Evolutionary conservation across 306 rosid species (phyloP), one percentile per base, ranked within the genome.

Genomic region (Acacia crassicarpa): DNA sequence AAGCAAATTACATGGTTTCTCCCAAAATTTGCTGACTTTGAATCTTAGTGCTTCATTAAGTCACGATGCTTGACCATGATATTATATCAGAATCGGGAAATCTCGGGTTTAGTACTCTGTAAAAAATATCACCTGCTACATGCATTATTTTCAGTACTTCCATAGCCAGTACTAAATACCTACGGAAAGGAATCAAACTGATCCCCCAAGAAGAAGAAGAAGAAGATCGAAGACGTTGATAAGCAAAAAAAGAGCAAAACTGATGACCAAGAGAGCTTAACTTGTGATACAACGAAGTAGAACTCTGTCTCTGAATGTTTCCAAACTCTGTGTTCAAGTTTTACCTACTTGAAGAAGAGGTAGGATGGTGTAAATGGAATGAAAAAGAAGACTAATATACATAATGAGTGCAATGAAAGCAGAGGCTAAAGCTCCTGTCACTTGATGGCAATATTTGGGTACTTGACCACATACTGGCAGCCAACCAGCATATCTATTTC

Each of bases 401-500:
- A 86, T 8, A 3, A 86, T 11, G 20, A 89, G 62, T 51, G 86
- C 95, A 12, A 84, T 27, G 67, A 84, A 86, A 30, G 93, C 91
- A 3, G 87, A 86, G 2, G 80, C 43, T 22, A 94, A 81, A 69
- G 98, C 89, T 73, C 90, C 94, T 38, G 82, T 85, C 2, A 88
- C 91, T 66, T 85, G 88, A 80, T 88, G 46, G 13, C 98, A 94
- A 43, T 79, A 94, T 56, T 85, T 89, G 1, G 86, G 84, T 11
- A 94, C 95, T 79, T 87, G 89, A 44, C 80, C 88, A 54, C 97
- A 94, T 33, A 94, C 86, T 20, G 98, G 98, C 38, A 88, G 81
- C 97, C 98, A 94, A 30, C 92, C 97, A 30, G 98, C 97, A 56
- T 75, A 72, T n/a, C 75, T 53, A 65, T 94, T 91, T 62, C 97